phyloP scores from a whole-genome alignment of 2,329 filamentous ascomycete genomes.

The Didymellaceae sp. region DNA sequence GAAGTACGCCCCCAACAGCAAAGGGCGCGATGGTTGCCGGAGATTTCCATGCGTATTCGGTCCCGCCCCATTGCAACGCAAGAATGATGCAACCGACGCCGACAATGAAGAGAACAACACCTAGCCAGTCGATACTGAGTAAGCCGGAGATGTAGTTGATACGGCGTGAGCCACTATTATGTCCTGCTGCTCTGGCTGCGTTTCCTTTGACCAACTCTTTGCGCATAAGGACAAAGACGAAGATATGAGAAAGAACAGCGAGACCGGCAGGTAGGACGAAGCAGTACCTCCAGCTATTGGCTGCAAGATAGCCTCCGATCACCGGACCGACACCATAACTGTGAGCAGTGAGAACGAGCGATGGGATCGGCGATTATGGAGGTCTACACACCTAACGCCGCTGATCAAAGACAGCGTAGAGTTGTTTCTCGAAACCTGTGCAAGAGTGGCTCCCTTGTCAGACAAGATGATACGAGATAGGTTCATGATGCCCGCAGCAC shows the following conservation, averaged over 20 bases:
- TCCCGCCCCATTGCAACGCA: slow-evolving; percentile 62
- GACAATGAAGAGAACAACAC: slow-evolving; percentile 43
- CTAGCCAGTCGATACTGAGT: slow-evolving; percentile 55
- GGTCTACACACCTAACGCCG: slow-evolving; percentile 53
- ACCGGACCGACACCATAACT: slow-evolving; percentile 67
- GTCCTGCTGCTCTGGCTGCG: slow-evolving; percentile 42
- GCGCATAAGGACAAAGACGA: slow-evolving; percentile 64
- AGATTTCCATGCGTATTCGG: slow-evolving; percentile 63
- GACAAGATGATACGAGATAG: slow-evolving; percentile 68
- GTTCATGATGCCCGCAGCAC: slow-evolving; percentile 67
- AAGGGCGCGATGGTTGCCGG: slow-evolving; percentile 62
- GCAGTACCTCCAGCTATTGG: slow-evolving; percentile 68
- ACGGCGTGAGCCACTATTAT: slow-evolving; percentile 36
- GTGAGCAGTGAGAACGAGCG: background rate
- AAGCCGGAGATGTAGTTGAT: slow-evolving; percentile 43
- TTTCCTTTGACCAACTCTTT: slow-evolving; percentile 63
- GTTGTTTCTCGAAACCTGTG: slow-evolving; percentile 73
- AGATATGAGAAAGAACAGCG: slow-evolving; percentile 56
- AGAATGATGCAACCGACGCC: slow-evolving; percentile 48
- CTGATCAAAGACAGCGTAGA: slow-evolving; percentile 68
- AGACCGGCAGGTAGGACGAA: slow-evolving; percentile 60
- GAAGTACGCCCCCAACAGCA: slow-evolving; percentile 56
- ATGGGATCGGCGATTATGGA: background rate
- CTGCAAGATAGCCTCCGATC: slow-evolving; percentile 64
- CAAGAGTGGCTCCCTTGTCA: slow-evolving; percentile 68